Base-by-base conservation (phyloP, 176 grass and related monocot species). In the Canna indica region DNA sequence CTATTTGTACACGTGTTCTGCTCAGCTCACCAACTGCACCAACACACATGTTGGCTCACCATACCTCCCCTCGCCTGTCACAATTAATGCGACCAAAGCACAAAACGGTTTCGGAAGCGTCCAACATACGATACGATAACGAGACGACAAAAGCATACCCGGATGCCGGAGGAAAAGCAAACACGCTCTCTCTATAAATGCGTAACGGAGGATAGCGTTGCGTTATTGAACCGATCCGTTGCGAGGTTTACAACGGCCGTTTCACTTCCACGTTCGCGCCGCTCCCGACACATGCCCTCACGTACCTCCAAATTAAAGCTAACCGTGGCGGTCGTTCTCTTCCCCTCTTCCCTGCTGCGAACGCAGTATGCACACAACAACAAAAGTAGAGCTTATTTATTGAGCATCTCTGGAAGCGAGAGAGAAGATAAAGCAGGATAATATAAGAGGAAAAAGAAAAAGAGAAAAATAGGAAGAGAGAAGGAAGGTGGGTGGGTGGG, bases 311-410 rank as follows among this genome's bases (percentile, higher is more conserved):
- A 66, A 39, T 38, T 15, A 60, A 30, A 13, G 58, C 63, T 25
- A 20, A 25, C 7, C 22, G 63, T 66, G 39, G 35, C 35, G 63
- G 63, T 34, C 63, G 63, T 66, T 66, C 25, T 39, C 63, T 66
- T 66, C 24, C 34, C 63, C 8, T 32, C 7, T 36, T n/a, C 3
- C 60, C 59, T 6, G 11, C 16, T 63, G 29, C 2, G 24, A n/a
- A 4, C 3, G 3, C 7, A 26, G 27, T 26, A 26, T 8, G 54
- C 27, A 28, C 20, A 5, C n/a, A 2, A 59, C n/a, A 59, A 29
- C 4, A 20, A 63, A 63, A 20, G 60, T 13, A 33, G 12, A 34
- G 20, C 1, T 33, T 0, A 35, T 63, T 3, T 33, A 1, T 20
- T 22, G 28, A 20, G 4, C 32, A 33, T 35, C 16, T 7, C 18